Percentiles rank a stretch among this genome's conserved stretches.
Conservation (phyloP, 192 early-diverging fungal genomes). For the Allomyces macrogynus region DNA sequence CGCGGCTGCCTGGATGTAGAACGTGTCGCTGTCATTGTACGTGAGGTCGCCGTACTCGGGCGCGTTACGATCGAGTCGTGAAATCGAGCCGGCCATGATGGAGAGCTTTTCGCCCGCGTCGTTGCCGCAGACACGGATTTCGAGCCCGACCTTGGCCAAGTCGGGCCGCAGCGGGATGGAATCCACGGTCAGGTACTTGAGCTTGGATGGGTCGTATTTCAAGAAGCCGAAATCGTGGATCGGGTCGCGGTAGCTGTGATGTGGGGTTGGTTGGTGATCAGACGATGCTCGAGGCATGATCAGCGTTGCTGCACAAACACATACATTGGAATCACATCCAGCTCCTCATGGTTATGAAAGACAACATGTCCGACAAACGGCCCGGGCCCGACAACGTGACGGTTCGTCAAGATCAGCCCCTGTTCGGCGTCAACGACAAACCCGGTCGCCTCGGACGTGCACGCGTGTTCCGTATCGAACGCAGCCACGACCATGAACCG, state of each 20-base stretch:
- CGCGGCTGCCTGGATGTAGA: slow-evolving; percentile 57
- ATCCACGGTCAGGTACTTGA: slow-evolving; percentile 48
- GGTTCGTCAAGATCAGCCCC: slow-evolving; percentile 50
- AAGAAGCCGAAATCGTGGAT: slow-evolving; percentile 63
- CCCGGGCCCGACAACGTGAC: slow-evolving; percentile 50
- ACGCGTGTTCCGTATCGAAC: slow-evolving; percentile 50
- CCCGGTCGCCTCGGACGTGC: slow-evolving; percentile 56
- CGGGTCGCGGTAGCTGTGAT: slow-evolving; percentile 20
- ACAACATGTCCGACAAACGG: slow-evolving; percentile 70
- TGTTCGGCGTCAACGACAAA: slow-evolving; percentile 57
- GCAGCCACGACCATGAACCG: slow-evolving; percentile 50
- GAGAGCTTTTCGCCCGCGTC: slow-evolving; percentile 66
- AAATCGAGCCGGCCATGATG: slow-evolving; percentile 62
- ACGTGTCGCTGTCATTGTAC: slow-evolving; percentile 46
- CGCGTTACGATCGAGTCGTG: slow-evolving; percentile 56
- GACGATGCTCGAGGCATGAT: background rate
- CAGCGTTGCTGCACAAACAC: too few species aligned
- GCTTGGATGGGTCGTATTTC: slow-evolving; percentile 42
- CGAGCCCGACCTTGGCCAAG: slow-evolving; percentile 54
- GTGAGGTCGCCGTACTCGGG: slow-evolving; percentile 63
- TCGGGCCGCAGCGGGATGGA: slow-evolving; percentile 46
- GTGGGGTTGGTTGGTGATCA: too few species aligned
- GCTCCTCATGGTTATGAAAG: slow-evolving; percentile 60
- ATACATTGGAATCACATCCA: slow-evolving; percentile 50
- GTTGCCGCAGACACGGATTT: slow-evolving; percentile 59